Evolutionary conservation across 768 basidiomycete species (phyloP).

Genomic region (Xerocomellus chrysenteron): DNA sequence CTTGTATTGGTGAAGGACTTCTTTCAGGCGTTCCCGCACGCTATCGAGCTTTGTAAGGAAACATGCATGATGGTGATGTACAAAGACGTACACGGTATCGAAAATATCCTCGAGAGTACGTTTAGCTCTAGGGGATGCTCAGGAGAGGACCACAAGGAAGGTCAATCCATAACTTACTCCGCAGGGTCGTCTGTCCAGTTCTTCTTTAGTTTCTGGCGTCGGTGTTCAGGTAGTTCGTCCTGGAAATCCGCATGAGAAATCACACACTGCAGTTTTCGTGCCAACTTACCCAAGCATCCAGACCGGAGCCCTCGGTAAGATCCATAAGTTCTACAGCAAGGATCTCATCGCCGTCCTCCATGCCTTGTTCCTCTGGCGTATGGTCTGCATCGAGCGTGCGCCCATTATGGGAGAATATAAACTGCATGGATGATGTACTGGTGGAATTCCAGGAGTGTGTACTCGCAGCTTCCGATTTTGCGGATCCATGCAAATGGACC

Average conservation of each 20-base stretch:
- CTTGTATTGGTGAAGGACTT: slow-evolving; percentile 84
- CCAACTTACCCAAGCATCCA: slow-evolving; percentile 60
- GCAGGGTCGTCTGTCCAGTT: slow-evolving; percentile 73
- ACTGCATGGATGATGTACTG: slow-evolving; percentile 58
- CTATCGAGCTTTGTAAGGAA: slow-evolving; percentile 37
- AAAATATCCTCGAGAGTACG: slow-evolving; percentile 81
- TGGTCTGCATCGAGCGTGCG: slow-evolving; percentile 76
- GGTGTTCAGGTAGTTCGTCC: slow-evolving; percentile 66
- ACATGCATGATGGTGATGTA: background rate
- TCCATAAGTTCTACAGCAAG: slow-evolving; percentile 90
- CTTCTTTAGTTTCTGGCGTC: slow-evolving; percentile 72
- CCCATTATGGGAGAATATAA: slow-evolving; percentile 84
- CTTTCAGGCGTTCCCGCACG: slow-evolving; percentile 82
- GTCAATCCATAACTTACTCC: slow-evolving; percentile 52
- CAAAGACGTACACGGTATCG: slow-evolving; percentile 69
- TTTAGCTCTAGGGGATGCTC: slow-evolving; percentile 51
- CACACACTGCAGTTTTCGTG: background rate
- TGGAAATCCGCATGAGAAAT: slow-evolving; percentile 28
- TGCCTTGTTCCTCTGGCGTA: slow-evolving; percentile 82
- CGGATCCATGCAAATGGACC: slow-evolving; percentile 46
- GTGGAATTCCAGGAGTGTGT: slow-evolving; percentile 42
- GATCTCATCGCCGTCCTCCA: slow-evolving; percentile 89
- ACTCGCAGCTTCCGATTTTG: slow-evolving; percentile 51
- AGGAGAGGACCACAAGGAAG: background rate
- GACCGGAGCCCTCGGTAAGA: slow-evolving; percentile 65